Conservation (phyloP, 1,284 basidiomycete genomes). For the Bondarzewia mesenterica region DNA sequence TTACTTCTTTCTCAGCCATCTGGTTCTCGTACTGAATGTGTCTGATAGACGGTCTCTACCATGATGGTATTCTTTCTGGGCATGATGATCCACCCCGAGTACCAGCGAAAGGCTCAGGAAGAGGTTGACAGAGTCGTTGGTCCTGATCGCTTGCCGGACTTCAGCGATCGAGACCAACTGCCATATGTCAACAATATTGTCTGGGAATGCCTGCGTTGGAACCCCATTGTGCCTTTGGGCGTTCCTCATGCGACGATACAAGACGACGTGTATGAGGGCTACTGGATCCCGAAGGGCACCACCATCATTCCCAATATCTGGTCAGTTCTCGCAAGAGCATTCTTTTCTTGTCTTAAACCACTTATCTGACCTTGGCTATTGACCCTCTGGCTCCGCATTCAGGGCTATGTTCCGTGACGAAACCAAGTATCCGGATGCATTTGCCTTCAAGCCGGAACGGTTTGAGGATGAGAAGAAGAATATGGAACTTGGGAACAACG, state of each 20-base stretch:
- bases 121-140: conserved; percentile 3
- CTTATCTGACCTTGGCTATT: not conserved
- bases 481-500: not conserved
- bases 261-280: conserved; percentile 35
- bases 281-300: conserved; percentile 33
- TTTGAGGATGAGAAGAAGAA: not conserved
- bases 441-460: conserved; percentile 1
- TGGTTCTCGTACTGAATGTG: not conserved
- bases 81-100: conserved; percentile 1
- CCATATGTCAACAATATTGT: conserved; percentile 1
- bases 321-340: not conserved
- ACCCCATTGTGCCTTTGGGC: conserved; percentile 8
- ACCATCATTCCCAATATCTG: not conserved
- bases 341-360: not conserved
- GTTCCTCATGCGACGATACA: conserved; percentile 10
- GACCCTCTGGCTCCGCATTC: not conserved
- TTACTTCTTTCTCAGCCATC: conserved; percentile 9
- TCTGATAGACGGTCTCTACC: not conserved
- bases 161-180: not conserved
- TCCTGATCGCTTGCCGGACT: conserved; percentile 1
- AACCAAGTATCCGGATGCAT: not conserved
- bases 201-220: conserved; percentile 16
- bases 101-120: conserved; percentile 1
- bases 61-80: not conserved
- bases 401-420: conserved; percentile 2